phyloP scores from a whole-genome alignment of 148 eudicot species.

The Rhododendron vialii region DNA sequence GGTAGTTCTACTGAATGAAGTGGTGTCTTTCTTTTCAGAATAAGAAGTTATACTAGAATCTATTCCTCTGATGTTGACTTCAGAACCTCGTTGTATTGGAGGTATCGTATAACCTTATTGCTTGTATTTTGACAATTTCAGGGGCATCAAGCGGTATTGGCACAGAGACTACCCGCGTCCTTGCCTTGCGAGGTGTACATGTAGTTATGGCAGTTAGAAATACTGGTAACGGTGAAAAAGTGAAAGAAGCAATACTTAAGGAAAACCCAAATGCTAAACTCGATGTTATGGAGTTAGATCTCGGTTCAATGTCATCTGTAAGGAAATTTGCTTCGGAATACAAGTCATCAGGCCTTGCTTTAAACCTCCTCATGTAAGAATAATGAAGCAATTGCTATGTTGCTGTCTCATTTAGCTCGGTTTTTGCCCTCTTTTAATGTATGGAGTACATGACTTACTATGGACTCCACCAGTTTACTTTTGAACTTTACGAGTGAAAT shows the following conservation, averaged over 20 bases:
- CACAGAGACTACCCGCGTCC: not conserved
- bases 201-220: not conserved
- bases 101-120: not conserved
- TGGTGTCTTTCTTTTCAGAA: not conserved
- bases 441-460: not conserved
- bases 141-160: constrained; percentile 81
- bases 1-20: not conserved
- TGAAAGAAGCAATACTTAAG: constrained; percentile 55
- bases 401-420: not conserved
- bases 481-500: not conserved
- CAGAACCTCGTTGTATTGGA: not conserved
- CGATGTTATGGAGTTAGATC: constrained; percentile 87
- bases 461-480: not conserved
- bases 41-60: not conserved
- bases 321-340: constrained; percentile 71
- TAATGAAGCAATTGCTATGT: not conserved
- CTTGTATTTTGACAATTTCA: constrained; percentile 24
- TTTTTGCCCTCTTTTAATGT: not conserved
- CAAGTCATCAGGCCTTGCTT: constrained; percentile 23
- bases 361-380: constrained; percentile 67
- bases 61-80: not conserved
- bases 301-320: constrained; percentile 68
- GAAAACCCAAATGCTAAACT: constrained; percentile 69
- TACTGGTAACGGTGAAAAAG: constrained; percentile 46
- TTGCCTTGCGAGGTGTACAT: not conserved